Evolutionary conservation across 2,329 filamentous ascomycete species (phyloP).

Genomic region (Stachybotrys chartarum): DNA sequence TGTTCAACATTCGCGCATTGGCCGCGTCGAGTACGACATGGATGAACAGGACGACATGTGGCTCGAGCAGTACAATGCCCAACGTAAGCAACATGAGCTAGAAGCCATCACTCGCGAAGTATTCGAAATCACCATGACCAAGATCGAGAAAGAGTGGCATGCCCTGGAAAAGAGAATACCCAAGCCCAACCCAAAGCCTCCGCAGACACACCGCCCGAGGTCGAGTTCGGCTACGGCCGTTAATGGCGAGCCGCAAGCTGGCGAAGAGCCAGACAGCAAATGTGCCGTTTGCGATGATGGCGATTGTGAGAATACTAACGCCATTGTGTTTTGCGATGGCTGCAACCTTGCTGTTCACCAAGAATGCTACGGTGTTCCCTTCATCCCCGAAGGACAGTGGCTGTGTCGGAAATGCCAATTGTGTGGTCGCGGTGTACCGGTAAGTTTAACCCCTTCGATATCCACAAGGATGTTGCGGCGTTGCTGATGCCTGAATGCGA

Average conservation of each 20-base stretch:
- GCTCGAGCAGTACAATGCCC: conserved; percentile 76
- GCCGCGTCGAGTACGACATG: conserved; percentile 97
- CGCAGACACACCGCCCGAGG: conserved; percentile 85
- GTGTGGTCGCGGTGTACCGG: conserved; percentile 83
- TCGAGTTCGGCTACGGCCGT: conserved; percentile 93
- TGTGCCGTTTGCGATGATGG: conserved; percentile 97
- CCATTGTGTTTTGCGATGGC: conserved; percentile 97
- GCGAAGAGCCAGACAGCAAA: conserved; percentile 94
- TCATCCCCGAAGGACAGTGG: conserved; percentile 98
- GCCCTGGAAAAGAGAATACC: conserved; percentile 92
- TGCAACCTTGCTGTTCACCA: conserved; percentile 97
- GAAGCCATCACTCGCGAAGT: conserved; percentile 86
- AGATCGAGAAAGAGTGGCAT: conserved; percentile 99
- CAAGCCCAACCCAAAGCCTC: conserved; percentile 92
- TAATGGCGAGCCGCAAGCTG: conserved; percentile 76
- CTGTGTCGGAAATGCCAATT: conserved; percentile 94
- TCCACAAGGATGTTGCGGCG: not conserved
- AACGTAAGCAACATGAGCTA: conserved; percentile 65
- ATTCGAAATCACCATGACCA: conserved; percentile 97
- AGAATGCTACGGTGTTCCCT: conserved; percentile 97
- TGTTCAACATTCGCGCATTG: conserved; percentile 40
- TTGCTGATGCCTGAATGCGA: conserved; percentile 9
- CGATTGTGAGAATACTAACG: conserved; percentile 99
- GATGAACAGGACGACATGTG: conserved; percentile 98
- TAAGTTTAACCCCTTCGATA: conserved; percentile 32